Conservation (phyloP, 2,329 filamentous ascomycete species). For the Capronia epimyces region DNA sequence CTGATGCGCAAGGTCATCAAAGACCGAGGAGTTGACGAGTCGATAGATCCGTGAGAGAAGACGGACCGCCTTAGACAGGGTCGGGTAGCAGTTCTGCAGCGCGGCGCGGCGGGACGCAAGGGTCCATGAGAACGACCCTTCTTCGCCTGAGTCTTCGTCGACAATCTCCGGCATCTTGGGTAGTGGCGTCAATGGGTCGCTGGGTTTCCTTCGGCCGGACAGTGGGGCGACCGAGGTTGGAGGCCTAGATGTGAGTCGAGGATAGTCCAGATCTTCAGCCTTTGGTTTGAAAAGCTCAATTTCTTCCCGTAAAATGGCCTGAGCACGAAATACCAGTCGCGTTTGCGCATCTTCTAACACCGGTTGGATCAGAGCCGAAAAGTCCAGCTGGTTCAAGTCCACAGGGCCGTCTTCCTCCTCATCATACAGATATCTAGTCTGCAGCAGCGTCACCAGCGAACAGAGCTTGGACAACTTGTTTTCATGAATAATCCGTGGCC, state of each 20-base stretch:
- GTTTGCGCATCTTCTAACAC: constrained; percentile 64
- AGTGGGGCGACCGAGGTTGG: constrained; percentile 34
- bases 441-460: constrained; percentile 60
- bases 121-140: constrained; percentile 22
- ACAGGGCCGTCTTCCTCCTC: constrained; percentile 49
- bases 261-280: constrained; percentile 61
- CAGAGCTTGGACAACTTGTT: constrained; percentile 61
- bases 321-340: constrained; percentile 59
- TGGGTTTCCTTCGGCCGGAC: constrained; percentile 32
- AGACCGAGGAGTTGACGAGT: constrained; percentile 63
- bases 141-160: constrained; percentile 46
- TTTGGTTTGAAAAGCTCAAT: constrained; percentile 63
- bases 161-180: constrained; percentile 43
- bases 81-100: constrained; percentile 48
- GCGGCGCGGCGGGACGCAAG: constrained; percentile 22
- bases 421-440: constrained; percentile 60
- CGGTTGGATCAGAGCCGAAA: constrained; percentile 57
- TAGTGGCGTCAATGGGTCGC: constrained; percentile 30
- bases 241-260: constrained; percentile 42
- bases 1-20: constrained; percentile 67
- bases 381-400: constrained; percentile 55
- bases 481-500: constrained; percentile 62
- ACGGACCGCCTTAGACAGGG: constrained; percentile 62
- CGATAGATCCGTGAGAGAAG: constrained; percentile 64
- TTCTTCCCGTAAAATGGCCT: constrained; percentile 58